Evolutionary conservation across 2,329 filamentous ascomycete genomes (phyloP), one percentile per base, ranked within the genome.

Genomic region (Fusarium paranaense): DNA sequence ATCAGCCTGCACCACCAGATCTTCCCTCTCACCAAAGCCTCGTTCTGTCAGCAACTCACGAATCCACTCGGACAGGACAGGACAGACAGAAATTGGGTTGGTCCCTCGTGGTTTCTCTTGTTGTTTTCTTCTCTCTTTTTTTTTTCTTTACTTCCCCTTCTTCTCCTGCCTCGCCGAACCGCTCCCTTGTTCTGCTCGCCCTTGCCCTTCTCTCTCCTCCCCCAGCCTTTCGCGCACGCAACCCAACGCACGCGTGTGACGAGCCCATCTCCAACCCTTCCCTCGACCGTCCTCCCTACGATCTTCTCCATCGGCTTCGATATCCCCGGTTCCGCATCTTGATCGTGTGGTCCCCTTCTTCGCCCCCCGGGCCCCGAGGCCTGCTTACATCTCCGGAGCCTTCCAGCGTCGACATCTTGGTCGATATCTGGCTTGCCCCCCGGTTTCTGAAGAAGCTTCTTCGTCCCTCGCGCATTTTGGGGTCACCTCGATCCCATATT

Each of bases 21-120:
- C 72, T 74, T 70, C 47, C 62, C 59, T 70, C 72, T 75, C 72
- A 73, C 72, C 72, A 74, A 73, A 74, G 72, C 72, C 72, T 74
- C 72, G 72, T 52, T 54, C 57, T 61, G 63, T 75, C 72, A 74
- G 72, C 72, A 74, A 40, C 62, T 33, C 18, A 32, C 27, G 33
- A 45, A 30, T 11, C 16, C 6, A 32, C 18, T 14, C 10, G 25
- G 47, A 52, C 47, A 30, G 27, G 42, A 47, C 42, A 47, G 37
- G 40, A 71, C 54, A 38, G 54, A 72, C 37, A 56, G 22, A 58
- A 40, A 59, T 50, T 58, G 42, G 60, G 54, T 45, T 58, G 59
- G 27, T 50, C 33, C n/a, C 35, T 64, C 25, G 37, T 13, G 22
- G 58, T 66, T 64, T 37, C 33, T 30, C 59, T 54, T 32, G 50